A percentile compares a stretch with the other conserved stretches of the same genome.
These are phyloP conservation scores for Populus alba DNA, from an alignment of 345 rosid genomes.

Conservation along the genomic window DNA sequence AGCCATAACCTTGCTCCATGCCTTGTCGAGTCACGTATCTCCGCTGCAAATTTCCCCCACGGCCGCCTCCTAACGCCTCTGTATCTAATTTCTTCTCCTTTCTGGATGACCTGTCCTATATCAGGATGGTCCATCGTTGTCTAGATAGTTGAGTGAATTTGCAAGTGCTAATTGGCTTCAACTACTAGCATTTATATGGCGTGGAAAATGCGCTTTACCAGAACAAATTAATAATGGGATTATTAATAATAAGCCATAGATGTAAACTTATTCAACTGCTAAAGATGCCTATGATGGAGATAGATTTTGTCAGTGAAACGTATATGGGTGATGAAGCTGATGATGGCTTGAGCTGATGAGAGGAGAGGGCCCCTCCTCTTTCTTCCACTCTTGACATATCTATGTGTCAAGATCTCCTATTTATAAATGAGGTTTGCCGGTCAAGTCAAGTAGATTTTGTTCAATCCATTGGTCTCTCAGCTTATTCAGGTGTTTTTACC, in stretches of 20 bases:
- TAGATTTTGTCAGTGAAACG: not conserved
- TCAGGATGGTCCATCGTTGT: conserved; percentile 20
- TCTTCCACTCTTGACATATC: not conserved
- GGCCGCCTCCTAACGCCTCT: conserved; percentile 70
- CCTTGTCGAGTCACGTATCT: conserved; percentile 73
- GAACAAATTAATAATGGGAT: not conserved
- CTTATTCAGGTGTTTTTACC: not conserved
- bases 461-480: not conserved
- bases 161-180: not conserved
- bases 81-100: conserved; percentile 33
- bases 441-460: not conserved
- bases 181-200: not conserved
- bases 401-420: not conserved
- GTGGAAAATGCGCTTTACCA: not conserved
- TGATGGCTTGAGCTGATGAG: not conserved
- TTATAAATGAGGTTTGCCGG: not conserved
- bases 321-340: not conserved
- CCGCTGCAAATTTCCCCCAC: conserved; percentile 88
- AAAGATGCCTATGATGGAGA: not conserved
- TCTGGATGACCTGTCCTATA: conserved; percentile 20
- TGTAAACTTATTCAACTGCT: not conserved
- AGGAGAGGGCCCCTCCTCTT: not conserved
- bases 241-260: not conserved
- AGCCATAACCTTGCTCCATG: conserved; percentile 78
- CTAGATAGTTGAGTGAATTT: not conserved